Conservation (phyloP, 164 flowering plant species). For the Chloranthus sessilifolius region DNA sequence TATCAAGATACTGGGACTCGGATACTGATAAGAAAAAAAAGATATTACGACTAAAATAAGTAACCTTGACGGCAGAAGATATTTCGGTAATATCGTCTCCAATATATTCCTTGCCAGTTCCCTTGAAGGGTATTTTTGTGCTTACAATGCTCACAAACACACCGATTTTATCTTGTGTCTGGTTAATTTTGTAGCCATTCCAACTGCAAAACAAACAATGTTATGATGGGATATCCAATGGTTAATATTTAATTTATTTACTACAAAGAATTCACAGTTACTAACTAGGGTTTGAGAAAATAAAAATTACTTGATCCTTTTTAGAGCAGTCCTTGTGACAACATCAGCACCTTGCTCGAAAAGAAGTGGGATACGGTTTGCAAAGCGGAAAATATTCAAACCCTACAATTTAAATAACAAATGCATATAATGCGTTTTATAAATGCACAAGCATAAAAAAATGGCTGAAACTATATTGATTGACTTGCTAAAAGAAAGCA, state of each 20-base stretch:
- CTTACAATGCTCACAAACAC: slow-evolving; percentile 98
- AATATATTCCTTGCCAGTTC: slow-evolving; percentile 97
- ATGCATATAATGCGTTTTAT: neutral
- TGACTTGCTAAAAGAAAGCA: no score
- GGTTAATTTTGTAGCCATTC: slow-evolving; percentile 93
- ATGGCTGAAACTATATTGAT: no score
- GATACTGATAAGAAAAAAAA: neutral
- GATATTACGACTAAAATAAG: neutral
- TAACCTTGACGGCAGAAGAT: slow-evolving; percentile 92
- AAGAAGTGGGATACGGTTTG: slow-evolving; percentile 97
- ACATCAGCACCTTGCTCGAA: slow-evolving; percentile 99
- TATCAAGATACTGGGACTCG: no score
- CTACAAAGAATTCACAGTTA: no score
- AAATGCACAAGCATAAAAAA: no score
- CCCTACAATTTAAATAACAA: slow-evolving; percentile 57
- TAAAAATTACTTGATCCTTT: slow-evolving; percentile 74
- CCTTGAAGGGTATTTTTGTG: slow-evolving; percentile 98
- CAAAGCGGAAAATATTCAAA: slow-evolving; percentile 90
- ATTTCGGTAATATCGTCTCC: slow-evolving; percentile 97
- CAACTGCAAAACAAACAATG: slow-evolving; percentile 47
- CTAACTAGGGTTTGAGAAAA: no score
- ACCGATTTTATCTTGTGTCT: slow-evolving; percentile 91
- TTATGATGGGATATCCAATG: slow-evolving; percentile 12
- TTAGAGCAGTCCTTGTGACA: slow-evolving; percentile 88
- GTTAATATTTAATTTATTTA: no score